Evolutionary conservation across 768 basidiomycete species (phyloP), one percentile per base, ranked within the genome.

Genomic region (Auriculariales sp.): DNA sequence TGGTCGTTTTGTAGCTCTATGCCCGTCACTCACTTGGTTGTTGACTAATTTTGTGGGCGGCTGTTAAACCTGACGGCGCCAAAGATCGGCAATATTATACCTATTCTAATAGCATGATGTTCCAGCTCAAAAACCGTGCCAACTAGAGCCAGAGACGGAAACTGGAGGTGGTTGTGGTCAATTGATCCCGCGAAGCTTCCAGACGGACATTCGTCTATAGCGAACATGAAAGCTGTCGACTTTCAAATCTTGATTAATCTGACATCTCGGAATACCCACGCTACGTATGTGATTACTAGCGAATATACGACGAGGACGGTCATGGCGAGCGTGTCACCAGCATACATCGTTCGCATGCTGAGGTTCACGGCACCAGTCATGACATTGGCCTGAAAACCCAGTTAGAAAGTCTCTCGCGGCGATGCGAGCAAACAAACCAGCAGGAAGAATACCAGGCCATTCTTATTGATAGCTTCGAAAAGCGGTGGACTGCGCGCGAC

Each of bases 311-410:
- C 54, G 9, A 97, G 62, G 32, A 92, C 72, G 4, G 66, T 49
- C 70, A 93, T 71, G 4, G 87, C 81, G 30, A 64, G 56, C 30
- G 52, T 39, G 50, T 81, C 68, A 1, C 72, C 65, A 24, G 72
- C 71, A 57, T 92, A 88, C 79, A 98, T 91, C 7, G 91, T 97
- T 54, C 66, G 64, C 52, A 93, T 71, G 1, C 75, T 69, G 30
- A 97, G 56, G 60, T 97, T 99, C 54, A 93, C 69, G 11, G 87
- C 55, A 0, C 94, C 94, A 0, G 94, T 99, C 28, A 75, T 62
- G 1, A 94, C 66, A 61, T 98, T 98, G 0, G 92, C 88, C 91
- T 94, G 54, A 15, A 52, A 25, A 31, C 9, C 9, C 24, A 4
- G 28, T 46, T 46, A 31, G 12, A 52, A 28, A 28, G 49, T 31